Evolutionary conservation across 108 stramenopile species (phyloP).

Genomic region (Mediolabrus comicus): DNA sequence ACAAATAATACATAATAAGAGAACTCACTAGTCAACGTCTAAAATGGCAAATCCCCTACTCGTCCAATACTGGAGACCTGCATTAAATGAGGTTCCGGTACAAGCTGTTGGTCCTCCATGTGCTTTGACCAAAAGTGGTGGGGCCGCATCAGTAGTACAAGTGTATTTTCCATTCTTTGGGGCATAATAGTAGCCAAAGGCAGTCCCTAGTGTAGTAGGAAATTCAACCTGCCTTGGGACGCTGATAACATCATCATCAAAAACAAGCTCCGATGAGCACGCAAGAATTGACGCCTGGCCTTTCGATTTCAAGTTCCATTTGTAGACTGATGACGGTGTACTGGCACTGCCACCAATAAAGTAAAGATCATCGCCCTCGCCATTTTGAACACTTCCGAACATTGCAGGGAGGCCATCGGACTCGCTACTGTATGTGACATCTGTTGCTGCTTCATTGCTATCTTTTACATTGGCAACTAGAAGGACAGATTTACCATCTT

Average conservation of each 20-base stretch:
- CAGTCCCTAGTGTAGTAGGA: slow-evolving; percentile 56
- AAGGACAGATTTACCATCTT: slow-evolving; percentile 50
- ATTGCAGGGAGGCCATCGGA: slow-evolving; percentile 58
- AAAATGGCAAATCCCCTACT: slow-evolving; percentile 81
- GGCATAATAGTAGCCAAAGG: slow-evolving; percentile 71
- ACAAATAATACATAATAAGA: too few species aligned
- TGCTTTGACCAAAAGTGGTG: slow-evolving; percentile 80
- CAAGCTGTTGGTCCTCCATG: slow-evolving; percentile 84
- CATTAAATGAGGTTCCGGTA: slow-evolving; percentile 65
- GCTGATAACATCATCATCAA: slow-evolving; percentile 53
- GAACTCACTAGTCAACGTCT: slow-evolving; percentile 90
- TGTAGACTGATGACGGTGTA: slow-evolving; percentile 54
- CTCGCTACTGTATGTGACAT: slow-evolving; percentile 23
- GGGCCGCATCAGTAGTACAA: slow-evolving; percentile 42
- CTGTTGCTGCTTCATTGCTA: slow-evolving; percentile 8
- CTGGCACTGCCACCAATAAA: slow-evolving; percentile 65
- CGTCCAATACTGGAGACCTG: slow-evolving; percentile 81
- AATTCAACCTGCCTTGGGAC: slow-evolving; percentile 62
- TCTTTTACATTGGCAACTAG: slow-evolving; percentile 46
- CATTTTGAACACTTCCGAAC: slow-evolving; percentile 50
- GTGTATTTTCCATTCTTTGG: slow-evolving; percentile 55
- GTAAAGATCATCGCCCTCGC: slow-evolving; percentile 45
- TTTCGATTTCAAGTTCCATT: slow-evolving; percentile 49
- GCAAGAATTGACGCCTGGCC: slow-evolving; percentile 39
- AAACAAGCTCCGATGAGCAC: slow-evolving; percentile 47